Evolutionary conservation across 2,329 filamentous ascomycete genomes (phyloP).

Genomic region (Epichloe elymi): DNA sequence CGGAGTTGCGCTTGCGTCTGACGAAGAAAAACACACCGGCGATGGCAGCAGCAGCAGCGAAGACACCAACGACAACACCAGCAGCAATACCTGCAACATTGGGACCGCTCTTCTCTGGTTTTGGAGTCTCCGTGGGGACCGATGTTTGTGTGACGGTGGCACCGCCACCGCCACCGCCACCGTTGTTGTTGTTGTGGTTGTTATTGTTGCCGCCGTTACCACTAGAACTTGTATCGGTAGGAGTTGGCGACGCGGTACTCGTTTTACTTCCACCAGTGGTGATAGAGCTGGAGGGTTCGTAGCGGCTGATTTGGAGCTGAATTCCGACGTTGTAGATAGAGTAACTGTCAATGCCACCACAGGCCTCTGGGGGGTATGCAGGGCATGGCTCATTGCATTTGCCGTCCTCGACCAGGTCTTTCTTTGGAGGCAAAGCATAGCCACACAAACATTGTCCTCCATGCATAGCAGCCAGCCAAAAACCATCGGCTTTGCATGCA

Average conservation of each 20-base stretch:
- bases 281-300: conserved; percentile 15
- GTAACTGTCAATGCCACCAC: conserved; percentile 30
- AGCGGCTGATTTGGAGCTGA: conserved; percentile 21
- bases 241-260: conserved; percentile 1
- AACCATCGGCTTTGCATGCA: conserved; percentile 29
- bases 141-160: conserved; percentile 9
- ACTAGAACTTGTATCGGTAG: conserved; percentile 11
- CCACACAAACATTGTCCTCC: conserved; percentile 63
- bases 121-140: conserved; percentile 9
- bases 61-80: conserved; percentile 73
- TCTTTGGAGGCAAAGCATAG: conserved; percentile 46
- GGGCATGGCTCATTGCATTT: conserved; percentile 55
- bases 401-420: conserved; percentile 37
- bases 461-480: conserved; percentile 48
- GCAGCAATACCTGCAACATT: conserved; percentile 77
- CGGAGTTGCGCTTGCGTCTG: conserved; percentile 60
- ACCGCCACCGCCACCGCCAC: conserved; percentile 1
- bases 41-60: conserved; percentile 51
- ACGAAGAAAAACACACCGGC: conserved; percentile 63
- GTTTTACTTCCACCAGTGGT: conserved; percentile 1
- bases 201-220: background rate
- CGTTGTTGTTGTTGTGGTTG: background rate
- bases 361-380: conserved; percentile 48
- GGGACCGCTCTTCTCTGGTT: conserved; percentile 26
- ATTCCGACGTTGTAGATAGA: conserved; percentile 40